These are phyloP conservation scores for Hanseniaspora guilliermondii DNA, from an alignment of 805 yeast genomes.

Conservation along the genomic window DNA sequence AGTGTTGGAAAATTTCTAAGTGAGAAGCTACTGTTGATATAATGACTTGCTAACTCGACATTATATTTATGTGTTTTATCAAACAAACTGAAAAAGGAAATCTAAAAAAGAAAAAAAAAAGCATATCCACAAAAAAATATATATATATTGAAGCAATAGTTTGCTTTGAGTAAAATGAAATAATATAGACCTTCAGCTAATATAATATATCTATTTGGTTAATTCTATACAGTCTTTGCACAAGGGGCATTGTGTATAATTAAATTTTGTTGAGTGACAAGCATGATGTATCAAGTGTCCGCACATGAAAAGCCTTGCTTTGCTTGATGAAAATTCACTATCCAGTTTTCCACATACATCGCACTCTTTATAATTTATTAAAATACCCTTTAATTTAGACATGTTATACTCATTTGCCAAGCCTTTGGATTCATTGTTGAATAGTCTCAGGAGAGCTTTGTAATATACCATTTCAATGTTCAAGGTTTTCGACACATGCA, in stretches of 20 bases:
- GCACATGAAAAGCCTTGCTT: constrained; percentile 4
- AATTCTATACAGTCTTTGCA: neutral
- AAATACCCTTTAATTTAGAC: constrained; percentile 51
- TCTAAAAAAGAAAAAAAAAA: neutral
- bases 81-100: neutral
- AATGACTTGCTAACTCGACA: too few relatives aligned
- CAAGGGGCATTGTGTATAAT: neutral
- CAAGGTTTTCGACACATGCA: constrained; percentile 53
- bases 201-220: too few relatives aligned
- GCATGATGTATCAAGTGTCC: constrained; percentile 8
- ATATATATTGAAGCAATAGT: too few relatives aligned
- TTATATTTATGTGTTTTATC: neutral
- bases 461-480: constrained; percentile 50
- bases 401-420: constrained; percentile 34
- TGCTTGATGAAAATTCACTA: constrained; percentile 34
- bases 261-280: neutral
- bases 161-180: too few relatives aligned
- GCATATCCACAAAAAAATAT: neutral
- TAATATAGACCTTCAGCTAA: too few relatives aligned
- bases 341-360: constrained; percentile 41
- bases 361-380: constrained; percentile 44
- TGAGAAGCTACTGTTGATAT: too few relatives aligned
- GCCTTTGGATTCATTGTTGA: constrained; percentile 44
- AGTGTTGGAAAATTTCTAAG: too few relatives aligned
- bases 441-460: constrained; percentile 37